These are phyloP conservation scores for Agastache rugosa DNA, from an alignment of 257 asterid genomes.

Conservation along the genomic window DNA sequence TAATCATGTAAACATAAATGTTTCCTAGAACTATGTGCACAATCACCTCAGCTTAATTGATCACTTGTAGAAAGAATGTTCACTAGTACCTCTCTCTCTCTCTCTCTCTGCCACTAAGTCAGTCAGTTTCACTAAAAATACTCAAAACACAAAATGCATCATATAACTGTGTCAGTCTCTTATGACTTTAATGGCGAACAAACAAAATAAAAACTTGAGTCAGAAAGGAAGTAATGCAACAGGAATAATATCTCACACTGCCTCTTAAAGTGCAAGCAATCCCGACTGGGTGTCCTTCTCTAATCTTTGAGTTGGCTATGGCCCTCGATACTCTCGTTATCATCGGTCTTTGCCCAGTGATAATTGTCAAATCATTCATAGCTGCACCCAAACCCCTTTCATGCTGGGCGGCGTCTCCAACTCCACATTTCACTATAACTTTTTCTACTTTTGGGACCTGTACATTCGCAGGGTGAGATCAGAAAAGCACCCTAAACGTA, in stretches of 20 bases:
- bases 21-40: neutral
- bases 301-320: conserved; percentile 83
- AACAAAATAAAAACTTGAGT: conserved; percentile 21
- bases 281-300: conserved; percentile 91
- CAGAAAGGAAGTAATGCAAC: conserved; percentile 1
- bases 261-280: conserved; percentile 93
- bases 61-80: neutral
- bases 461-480: conserved; percentile 29
- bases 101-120: neutral
- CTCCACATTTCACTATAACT: conserved; percentile 93
- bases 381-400: conserved; percentile 94
- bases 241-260: conserved; percentile 50
- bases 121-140: neutral
- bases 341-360: conserved; percentile 90
- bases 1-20: neutral
- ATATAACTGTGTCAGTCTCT: neutral
- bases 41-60: neutral
- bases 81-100: too few relatives aligned
- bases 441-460: conserved; percentile 90
- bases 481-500: conserved; percentile 12
- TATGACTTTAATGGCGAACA: neutral
- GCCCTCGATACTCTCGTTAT: conserved; percentile 93
- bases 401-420: conserved; percentile 98
- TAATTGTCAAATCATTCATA: conserved; percentile 82
- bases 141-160: neutral